Evolutionary conservation across 2,329 filamentous ascomycete species (phyloP), one percentile per base, ranked within the genome.

Genomic region (Microcyclospora tardicrescens): DNA sequence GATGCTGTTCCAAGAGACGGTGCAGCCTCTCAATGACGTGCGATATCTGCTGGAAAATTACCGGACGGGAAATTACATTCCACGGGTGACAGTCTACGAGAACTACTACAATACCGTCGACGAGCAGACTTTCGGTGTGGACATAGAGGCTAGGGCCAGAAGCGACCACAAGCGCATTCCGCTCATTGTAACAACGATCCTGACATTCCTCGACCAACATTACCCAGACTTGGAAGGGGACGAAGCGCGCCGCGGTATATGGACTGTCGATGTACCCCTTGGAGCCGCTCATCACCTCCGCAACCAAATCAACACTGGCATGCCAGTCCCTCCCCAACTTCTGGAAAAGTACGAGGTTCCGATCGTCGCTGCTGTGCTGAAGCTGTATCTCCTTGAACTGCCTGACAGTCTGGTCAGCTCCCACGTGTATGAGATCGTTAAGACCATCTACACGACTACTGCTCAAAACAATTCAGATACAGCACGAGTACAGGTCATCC

Each of bases 91-190:
- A 34, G 81, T 85, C 3, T 98, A 98, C 62, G 91, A 98, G 65
- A 98, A 96, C 61, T 98, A 98, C 65, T 98, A 98, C 68, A 95
- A 95, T 62, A 86, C 84, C 48, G 86, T 95, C 16, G 91, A 95
- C 59, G 87, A 95, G 57, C 87, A 96, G 71, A 94, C 85, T 1
- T 98, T 96, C 58, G 91, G 93, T 48, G 86, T 98, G 39, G 93
- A 98, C 56, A 75, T 98, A n/a, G 91, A 98, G 64, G 86, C 89
- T 29, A 74, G 91, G 49, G 91, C 91, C 34, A 74, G 89, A 49
- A 87, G 85, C 37, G 91, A 98, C 61, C 81, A 87, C 61, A 98
- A 98, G 66, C 82, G 91, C 36, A 91, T 98, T 15, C 91, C 91
- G 13, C 70, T 93, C 43, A 77, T 98, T 48, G 77, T 98, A 45